phyloP scores from a whole-genome alignment of 148 eudicot genomes.

The Arctostaphylos glauca region DNA sequence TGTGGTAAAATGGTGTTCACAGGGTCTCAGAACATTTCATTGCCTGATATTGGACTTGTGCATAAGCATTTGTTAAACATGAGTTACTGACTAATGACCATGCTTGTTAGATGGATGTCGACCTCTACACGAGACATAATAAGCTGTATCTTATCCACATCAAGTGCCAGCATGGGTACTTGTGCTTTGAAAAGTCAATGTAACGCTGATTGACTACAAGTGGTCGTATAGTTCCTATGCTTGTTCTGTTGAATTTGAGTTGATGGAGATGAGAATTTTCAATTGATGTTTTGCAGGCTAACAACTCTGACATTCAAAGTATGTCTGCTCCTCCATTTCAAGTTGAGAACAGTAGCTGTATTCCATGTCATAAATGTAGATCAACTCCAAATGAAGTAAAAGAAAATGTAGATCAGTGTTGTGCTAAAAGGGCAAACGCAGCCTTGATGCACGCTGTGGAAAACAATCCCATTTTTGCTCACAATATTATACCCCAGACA shows the following conservation, averaged over 20 bases:
- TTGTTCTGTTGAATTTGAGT: neutral
- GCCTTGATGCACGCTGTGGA: slow-evolving; percentile 27
- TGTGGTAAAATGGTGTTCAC: neutral
- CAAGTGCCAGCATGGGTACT: neutral
- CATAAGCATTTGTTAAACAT: neutral
- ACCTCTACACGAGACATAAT: neutral
- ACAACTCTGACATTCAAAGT: slow-evolving; percentile 29
- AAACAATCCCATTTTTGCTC: slow-evolving; percentile 34
- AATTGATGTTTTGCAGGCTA: slow-evolving; percentile 36
- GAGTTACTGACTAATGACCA: neutral
- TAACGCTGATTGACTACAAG: neutral
- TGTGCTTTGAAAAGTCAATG: neutral
- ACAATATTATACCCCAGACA: slow-evolving; percentile 36
- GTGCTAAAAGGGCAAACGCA: slow-evolving; percentile 37
- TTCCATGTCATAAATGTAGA: slow-evolving; percentile 31
- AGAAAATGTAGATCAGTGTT: slow-evolving; percentile 38
- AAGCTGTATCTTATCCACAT: neutral
- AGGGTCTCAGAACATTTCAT: neutral
- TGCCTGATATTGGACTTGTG: neutral
- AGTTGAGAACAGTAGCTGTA: slow-evolving; percentile 26
- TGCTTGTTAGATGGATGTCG: neutral
- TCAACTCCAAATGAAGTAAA: slow-evolving; percentile 21
- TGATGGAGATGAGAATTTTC: neutral
- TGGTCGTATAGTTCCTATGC: neutral
- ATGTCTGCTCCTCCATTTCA: slow-evolving; percentile 23